These are phyloP conservation scores for Pyricularia sp. DNA, from an alignment of 2,329 filamentous ascomycete species.

Conservation along the genomic window DNA sequence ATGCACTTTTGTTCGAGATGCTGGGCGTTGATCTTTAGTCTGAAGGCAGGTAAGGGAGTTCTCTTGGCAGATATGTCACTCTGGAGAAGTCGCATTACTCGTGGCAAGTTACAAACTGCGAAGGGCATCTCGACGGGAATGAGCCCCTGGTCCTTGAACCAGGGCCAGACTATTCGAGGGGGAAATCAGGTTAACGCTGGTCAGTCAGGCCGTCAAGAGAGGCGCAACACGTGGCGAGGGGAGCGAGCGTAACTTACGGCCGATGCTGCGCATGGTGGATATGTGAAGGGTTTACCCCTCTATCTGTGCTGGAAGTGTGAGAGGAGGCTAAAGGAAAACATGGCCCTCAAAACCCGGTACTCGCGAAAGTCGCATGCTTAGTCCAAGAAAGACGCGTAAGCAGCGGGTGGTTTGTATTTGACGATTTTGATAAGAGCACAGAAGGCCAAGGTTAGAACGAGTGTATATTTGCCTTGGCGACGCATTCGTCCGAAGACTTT, in stretches of 20 bases:
- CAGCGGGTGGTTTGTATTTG: background rate
- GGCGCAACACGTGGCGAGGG: background rate
- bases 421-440: background rate
- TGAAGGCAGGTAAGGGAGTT: background rate
- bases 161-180: background rate
- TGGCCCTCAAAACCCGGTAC: background rate
- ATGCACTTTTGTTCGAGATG: background rate
- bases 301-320: background rate
- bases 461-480: no score
- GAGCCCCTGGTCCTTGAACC: background rate
- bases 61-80: background rate
- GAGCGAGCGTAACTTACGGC: background rate
- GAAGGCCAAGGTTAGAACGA: background rate
- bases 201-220: background rate
- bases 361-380: background rate
- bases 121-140: background rate
- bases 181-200: background rate
- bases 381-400: background rate
- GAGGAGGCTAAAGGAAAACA: background rate
- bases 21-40: background rate
- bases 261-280: background rate
- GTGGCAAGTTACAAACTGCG: background rate
- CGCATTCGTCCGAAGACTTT: no score
- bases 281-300: background rate
- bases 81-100: background rate